A percentile compares a stretch with the other conserved stretches of the same genome.
phyloP scores from a whole-genome alignment of 1,284 basidiomycete genomes.

The Puccinia horiana region DNA sequence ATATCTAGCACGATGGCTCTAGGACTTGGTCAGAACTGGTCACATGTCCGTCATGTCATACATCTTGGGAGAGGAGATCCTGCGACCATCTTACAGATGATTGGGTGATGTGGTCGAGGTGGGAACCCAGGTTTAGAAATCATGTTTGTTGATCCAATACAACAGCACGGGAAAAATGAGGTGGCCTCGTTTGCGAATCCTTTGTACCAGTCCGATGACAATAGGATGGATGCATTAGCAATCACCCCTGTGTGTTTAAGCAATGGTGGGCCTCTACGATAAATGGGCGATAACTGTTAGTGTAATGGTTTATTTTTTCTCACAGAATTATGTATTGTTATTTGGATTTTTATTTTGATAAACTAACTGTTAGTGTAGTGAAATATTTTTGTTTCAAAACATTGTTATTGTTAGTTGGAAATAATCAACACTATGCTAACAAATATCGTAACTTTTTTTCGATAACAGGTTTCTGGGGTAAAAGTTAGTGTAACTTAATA shows the following conservation, averaged over 20 bases:
- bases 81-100: not conserved
- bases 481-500: too few relatives aligned
- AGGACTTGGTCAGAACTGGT: not conserved
- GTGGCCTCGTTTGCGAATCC: not conserved
- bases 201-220: not conserved
- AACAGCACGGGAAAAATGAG: not conserved
- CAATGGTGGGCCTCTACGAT: too few relatives aligned
- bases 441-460: too few relatives aligned
- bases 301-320: too few relatives aligned
- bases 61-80: not conserved
- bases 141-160: not conserved
- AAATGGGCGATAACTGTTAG: too few relatives aligned
- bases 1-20: not conserved
- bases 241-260: not conserved
- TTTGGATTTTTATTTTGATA: too few relatives aligned
- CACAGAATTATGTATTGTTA: too few relatives aligned
- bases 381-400: too few relatives aligned
- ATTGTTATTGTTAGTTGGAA: too few relatives aligned
- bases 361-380: too few relatives aligned
- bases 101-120: not conserved
- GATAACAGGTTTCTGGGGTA: too few relatives aligned
- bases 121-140: not conserved
- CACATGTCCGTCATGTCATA: not conserved
- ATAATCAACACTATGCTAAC: too few relatives aligned
- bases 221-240: slow-evolving; percentile 3